These are phyloP conservation scores for Mortierella sp. DNA, from an alignment of 371 early-diverging fungal genomes.

Conservation along the genomic window DNA sequence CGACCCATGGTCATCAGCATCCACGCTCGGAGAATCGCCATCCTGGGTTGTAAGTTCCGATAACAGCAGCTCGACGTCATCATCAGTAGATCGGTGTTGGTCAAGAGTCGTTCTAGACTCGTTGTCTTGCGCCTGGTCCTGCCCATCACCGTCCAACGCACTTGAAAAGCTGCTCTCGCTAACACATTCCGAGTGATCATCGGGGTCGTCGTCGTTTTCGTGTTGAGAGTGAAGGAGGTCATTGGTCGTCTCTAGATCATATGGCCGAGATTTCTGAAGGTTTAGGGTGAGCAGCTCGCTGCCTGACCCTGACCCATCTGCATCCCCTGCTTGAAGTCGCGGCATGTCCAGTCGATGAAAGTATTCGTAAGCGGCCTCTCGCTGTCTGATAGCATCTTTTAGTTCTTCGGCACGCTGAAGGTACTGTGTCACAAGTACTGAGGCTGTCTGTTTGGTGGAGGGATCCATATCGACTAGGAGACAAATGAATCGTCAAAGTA, in stretches of 20 bases:
- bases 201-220: background rate
- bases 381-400: conserved; percentile 12
- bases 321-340: conserved; percentile 17
- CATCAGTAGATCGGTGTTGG: no score
- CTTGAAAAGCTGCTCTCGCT: conserved; percentile 7
- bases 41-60: background rate
- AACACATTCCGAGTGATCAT: background rate
- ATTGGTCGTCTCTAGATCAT: conserved; percentile 19
- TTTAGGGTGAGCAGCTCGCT: conserved; percentile 44
- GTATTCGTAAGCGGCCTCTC: conserved; percentile 13
- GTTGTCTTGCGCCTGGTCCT: background rate
- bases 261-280: conserved; percentile 40
- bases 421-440: conserved; percentile 57
- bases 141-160: background rate
- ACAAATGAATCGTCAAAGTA: background rate
- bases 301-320: conserved; percentile 18
- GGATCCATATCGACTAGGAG: conserved; percentile 64
- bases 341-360: conserved; percentile 35
- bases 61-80: no score
- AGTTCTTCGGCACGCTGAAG: conserved; percentile 62
- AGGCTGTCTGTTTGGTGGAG: conserved; percentile 63
- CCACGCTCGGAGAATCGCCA: no score
- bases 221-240: conserved; percentile 3
- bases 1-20: background rate
- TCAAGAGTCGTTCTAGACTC: no score